Evolutionary conservation across 2,329 filamentous ascomycete genomes (phyloP).

Genomic region (Colletotrichum horii): DNA sequence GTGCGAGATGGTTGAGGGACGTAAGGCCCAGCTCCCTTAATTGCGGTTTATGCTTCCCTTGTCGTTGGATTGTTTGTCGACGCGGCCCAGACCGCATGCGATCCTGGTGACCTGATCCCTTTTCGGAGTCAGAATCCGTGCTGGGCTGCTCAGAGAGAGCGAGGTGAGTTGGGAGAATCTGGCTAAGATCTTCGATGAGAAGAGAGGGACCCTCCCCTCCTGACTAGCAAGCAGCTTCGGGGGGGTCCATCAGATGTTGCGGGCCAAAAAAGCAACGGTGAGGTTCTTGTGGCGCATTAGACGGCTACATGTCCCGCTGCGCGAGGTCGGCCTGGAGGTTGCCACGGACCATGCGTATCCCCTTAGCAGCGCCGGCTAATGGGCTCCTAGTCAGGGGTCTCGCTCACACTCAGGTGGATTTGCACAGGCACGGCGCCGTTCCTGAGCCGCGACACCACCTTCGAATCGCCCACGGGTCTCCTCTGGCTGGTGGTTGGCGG

Average conservation of each 20-base stretch:
- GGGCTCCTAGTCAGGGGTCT: constrained; percentile 15
- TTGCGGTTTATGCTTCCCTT: constrained; percentile 5
- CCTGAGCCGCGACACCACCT: constrained; percentile 13
- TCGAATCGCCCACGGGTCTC: background rate
- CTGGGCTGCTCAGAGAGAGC: background rate
- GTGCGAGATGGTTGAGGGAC: background rate
- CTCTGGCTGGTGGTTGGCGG: background rate
- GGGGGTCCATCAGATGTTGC: background rate
- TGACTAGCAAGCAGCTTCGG: background rate
- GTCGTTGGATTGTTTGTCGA: background rate
- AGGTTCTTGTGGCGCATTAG: constrained; percentile 4
- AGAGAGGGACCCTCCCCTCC: background rate
- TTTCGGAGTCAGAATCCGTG: background rate
- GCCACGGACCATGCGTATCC: background rate
- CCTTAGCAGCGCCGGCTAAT: background rate
- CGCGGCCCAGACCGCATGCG: background rate
- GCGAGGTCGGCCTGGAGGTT: background rate
- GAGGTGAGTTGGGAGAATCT: background rate
- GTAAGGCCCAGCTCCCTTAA: background rate
- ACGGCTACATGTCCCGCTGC: background rate
- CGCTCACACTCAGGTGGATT: background rate
- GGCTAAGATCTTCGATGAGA: background rate
- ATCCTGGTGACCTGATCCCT: background rate
- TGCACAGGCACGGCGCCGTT: constrained; percentile 5
- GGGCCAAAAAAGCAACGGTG: constrained; percentile 3